A percentile compares a stretch with the other conserved stretches of the same genome.
phyloP scores from a whole-genome alignment of 306 rosid species.

The Dalbergia cultrata region DNA sequence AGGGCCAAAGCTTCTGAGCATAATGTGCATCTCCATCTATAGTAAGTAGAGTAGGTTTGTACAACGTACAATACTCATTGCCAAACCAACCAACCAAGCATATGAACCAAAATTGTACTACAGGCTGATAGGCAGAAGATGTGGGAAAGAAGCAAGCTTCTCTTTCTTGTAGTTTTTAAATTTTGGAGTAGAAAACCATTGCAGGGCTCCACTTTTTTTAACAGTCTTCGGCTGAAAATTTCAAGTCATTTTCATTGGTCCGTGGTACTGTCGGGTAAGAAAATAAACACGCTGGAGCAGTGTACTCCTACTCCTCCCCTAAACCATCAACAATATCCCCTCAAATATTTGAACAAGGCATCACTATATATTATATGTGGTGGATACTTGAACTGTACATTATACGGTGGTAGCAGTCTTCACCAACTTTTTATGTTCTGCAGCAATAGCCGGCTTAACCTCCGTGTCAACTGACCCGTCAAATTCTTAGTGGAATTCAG shows the following conservation, averaged over 20 bases:
- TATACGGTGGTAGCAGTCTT: conserved; percentile 54
- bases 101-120: conserved; percentile 18
- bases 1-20: conserved; percentile 40
- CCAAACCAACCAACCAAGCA: conserved; percentile 39
- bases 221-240: conserved; percentile 42
- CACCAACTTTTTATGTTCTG: conserved; percentile 26
- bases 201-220: conserved; percentile 34
- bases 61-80: conserved; percentile 30
- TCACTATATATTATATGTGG: conserved; percentile 20
- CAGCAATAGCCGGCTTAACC: no score
- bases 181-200: conserved; percentile 8
- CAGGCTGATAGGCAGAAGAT: background rate
- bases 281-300: conserved; percentile 49
- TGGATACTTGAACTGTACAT: conserved; percentile 43
- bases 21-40: conserved; percentile 26
- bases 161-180: background rate
- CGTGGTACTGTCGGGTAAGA: conserved; percentile 45
- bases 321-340: conserved; percentile 56
- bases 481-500: no score
- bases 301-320: conserved; percentile 15
- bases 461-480: no score
- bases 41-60: conserved; percentile 25
- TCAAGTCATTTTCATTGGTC: conserved; percentile 46
- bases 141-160: conserved; percentile 4
- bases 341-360: conserved; percentile 43